Evolutionary conservation across 371 early-diverging fungal genomes (phyloP).

Genomic region (Mortierella sp.): DNA sequence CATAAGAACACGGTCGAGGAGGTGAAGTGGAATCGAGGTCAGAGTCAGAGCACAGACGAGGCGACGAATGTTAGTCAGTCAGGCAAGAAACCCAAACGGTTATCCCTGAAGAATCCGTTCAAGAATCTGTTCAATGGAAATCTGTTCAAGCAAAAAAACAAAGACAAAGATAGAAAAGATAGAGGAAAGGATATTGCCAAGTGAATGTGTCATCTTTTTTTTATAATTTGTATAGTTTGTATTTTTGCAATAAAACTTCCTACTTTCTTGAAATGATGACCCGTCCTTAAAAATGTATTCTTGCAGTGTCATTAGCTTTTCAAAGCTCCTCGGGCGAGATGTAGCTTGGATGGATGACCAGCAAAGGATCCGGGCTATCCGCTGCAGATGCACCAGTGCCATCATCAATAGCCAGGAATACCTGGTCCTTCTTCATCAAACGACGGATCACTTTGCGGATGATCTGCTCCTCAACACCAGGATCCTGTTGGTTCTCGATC

Average conservation of each 20-base stretch:
- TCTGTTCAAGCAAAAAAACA: too few species aligned
- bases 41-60: too few species aligned
- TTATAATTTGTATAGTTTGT: too few species aligned
- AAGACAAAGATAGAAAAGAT: neutral
- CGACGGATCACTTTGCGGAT: slow-evolving; percentile 85
- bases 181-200: neutral
- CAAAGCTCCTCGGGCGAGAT: slow-evolving; percentile 49
- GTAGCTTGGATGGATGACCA: slow-evolving; percentile 51
- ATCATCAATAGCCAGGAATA: slow-evolving; percentile 45
- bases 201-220: too few species aligned
- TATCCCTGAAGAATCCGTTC: too few species aligned
- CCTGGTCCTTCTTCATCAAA: slow-evolving; percentile 65
- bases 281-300: neutral
- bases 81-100: too few species aligned
- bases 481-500: slow-evolving; percentile 78
- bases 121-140: too few species aligned
- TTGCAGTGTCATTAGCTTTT: slow-evolving; percentile 2
- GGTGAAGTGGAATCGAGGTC: too few species aligned
- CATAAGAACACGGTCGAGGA: too few species aligned
- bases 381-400: slow-evolving; percentile 42
- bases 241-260: too few species aligned
- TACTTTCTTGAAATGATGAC: too few species aligned
- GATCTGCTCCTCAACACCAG: slow-evolving; percentile 71
- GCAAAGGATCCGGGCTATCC: slow-evolving; percentile 31
- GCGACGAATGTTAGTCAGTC: too few species aligned